These are phyloP conservation scores for Colletotrichum siamense DNA, from an alignment of 2,329 filamentous ascomycete species.

Conservation along the genomic window DNA sequence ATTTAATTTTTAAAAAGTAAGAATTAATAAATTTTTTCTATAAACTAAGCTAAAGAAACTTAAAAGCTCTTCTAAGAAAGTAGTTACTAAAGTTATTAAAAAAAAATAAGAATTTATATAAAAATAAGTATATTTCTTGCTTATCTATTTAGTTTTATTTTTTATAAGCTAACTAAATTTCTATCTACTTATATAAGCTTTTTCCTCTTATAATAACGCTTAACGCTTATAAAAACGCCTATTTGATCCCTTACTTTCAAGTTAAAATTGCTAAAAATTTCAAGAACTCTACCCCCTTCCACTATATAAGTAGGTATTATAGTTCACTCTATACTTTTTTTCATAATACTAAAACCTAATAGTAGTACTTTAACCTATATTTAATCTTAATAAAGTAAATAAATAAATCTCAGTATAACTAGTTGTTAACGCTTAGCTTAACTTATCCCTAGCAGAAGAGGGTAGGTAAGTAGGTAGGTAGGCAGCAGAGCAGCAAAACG, in stretches of 20 bases:
- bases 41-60: background rate
- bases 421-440: too few relatives aligned
- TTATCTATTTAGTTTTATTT: background rate
- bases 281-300: background rate
- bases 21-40: background rate
- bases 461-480: too few relatives aligned
- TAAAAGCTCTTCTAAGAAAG: background rate
- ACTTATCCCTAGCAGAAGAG: too few relatives aligned
- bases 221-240: background rate
- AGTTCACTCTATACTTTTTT: too few relatives aligned
- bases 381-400: too few relatives aligned
- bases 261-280: background rate
- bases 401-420: too few relatives aligned
- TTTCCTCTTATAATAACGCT: background rate
- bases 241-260: background rate
- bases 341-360: too few relatives aligned
- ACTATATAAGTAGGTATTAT: too few relatives aligned
- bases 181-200: background rate
- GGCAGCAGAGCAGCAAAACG: too few relatives aligned
- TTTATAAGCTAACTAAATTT: background rate
- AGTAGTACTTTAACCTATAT: too few relatives aligned
- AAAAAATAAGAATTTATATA: background rate
- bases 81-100: background rate
- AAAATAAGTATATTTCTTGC: background rate
- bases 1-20: too few relatives aligned